Base-by-base conservation (phyloP, 1,139 yeast species). In the Taphrina wiesneri region DNA sequence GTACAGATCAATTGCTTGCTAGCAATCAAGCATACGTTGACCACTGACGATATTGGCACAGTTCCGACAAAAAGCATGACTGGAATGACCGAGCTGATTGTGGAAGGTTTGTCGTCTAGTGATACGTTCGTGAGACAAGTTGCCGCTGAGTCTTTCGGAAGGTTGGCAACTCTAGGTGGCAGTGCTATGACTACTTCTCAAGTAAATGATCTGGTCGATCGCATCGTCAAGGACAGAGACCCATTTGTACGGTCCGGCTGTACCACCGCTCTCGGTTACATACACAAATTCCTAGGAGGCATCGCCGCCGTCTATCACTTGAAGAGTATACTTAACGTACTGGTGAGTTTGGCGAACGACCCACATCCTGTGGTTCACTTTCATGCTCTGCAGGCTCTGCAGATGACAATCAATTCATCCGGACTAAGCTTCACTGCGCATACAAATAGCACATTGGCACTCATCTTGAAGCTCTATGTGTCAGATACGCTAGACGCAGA, bases 361-460 rank as follows among this genome's bases (percentile, higher is more conserved):
- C 95, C 96, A 0, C 93, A 92, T 73, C 96, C 97, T 0, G 78
- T 84, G 1, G 91, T 93, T 15, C 91, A 89, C 73, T 82, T 83
- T 67, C 87, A 90, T 80, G 82, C 95, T 0, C 74, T 91, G 69
- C 82, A 82, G 63, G 83, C 96, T 0, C 75, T 88, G 46, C 75
- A 82, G 2, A 77, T 82, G 5, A 77, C 88, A 15, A 79, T 90
- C 60, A 85, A 84, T 61, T 77, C 80, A 56, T 78, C 83, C 3
- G 88, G 86, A 66, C 74, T 84, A 56, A 83, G 85, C 11, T 81
- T 84, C 65, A 72, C 78, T 19, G 71, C 73, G 3, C 76, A 78
- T 17, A 77, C 83, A 2, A 71, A 79, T 9, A 79, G 81, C 59
- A 77, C 86, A 0, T 75, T 89, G 0, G 74, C 76, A 0, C 73